Evolutionary conservation across 495 filamentous ascomycete species (phyloP).

Genomic region (Astrothelium subdiscretum): DNA sequence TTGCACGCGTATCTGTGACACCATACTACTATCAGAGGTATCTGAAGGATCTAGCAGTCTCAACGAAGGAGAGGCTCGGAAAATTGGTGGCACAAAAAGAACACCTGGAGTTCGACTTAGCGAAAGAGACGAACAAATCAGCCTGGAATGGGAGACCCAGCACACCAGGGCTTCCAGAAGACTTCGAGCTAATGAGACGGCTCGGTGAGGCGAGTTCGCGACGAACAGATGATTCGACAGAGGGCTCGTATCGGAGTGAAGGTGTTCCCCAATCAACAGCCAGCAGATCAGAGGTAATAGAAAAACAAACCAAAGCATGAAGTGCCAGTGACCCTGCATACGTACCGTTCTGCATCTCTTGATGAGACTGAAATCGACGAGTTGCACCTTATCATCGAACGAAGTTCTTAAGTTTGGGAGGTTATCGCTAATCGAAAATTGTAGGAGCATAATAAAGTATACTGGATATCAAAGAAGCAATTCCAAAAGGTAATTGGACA

Average conservation of each 20-base stretch:
- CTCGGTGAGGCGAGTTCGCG: neutral
- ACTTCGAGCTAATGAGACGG: neutral
- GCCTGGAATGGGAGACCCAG: neutral
- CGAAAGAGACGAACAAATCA: neutral
- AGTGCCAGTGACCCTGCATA: no score
- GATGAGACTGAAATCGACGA: no score
- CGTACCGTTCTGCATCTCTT: no score
- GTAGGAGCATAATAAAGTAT: neutral
- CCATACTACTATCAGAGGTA: neutral
- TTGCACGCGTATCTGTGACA: neutral
- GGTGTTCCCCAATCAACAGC: neutral
- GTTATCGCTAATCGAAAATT: neutral
- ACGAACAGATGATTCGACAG: neutral
- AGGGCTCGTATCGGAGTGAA: neutral
- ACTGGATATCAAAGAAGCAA: neutral
- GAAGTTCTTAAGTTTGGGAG: neutral
- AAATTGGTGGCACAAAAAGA: neutral
- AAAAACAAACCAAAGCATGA: neutral
- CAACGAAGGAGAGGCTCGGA: neutral
- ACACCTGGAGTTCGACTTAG: neutral
- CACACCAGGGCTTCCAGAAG: neutral
- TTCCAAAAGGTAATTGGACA: neutral
- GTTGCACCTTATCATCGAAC: no score
- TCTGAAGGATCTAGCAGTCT: neutral
- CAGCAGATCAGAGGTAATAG: neutral